These are phyloP conservation scores for Condylostoma magnum DNA, from an alignment of 169 alveolate genomes.

Conservation along the genomic window DNA sequence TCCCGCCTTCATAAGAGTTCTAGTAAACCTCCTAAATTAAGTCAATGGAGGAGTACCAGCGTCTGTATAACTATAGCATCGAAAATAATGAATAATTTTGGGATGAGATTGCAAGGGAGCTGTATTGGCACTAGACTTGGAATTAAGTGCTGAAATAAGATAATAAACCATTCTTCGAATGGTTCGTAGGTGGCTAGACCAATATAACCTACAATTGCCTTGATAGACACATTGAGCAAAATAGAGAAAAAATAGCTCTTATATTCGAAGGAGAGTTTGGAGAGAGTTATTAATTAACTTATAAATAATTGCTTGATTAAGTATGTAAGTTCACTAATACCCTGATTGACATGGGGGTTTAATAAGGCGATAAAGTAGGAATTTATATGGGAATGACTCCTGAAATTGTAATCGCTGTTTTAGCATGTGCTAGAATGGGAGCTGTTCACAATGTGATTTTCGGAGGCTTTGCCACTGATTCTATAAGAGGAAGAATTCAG, in stretches of 20 bases:
- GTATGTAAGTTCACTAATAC: slow-evolving; percentile 90
- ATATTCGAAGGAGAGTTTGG: slow-evolving; percentile 23
- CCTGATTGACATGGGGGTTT: slow-evolving; percentile 87
- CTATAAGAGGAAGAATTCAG: slow-evolving; percentile 88
- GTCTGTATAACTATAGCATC: slow-evolving; percentile 20
- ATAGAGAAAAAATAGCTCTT: slow-evolving; percentile 24
- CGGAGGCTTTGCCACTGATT: slow-evolving; percentile 96
- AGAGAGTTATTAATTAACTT: slow-evolving; percentile 24
- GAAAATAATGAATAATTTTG: slow-evolving; percentile 35
- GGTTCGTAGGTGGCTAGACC: slow-evolving; percentile 52
- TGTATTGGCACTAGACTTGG: slow-evolving; percentile 45
- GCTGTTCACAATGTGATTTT: slow-evolving; percentile 96
- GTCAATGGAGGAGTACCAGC: slow-evolving; percentile 15
- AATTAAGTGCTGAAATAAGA: slow-evolving; percentile 41
- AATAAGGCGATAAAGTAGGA: slow-evolving; percentile 93
- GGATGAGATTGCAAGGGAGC: slow-evolving; percentile 35
- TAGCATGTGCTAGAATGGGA: slow-evolving; percentile 97
- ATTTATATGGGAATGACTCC: slow-evolving; percentile 97
- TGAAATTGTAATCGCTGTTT: slow-evolving; percentile 88
- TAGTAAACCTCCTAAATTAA: background rate
- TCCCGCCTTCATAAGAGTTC: background rate
- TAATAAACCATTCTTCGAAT: slow-evolving; percentile 36
- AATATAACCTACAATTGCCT: slow-evolving; percentile 47
- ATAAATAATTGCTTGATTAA: slow-evolving; percentile 34
- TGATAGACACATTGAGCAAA: slow-evolving; percentile 50